Base-by-base conservation (phyloP, 1,284 basidiomycete genomes). In the Cryptococcus maquisensis region DNA sequence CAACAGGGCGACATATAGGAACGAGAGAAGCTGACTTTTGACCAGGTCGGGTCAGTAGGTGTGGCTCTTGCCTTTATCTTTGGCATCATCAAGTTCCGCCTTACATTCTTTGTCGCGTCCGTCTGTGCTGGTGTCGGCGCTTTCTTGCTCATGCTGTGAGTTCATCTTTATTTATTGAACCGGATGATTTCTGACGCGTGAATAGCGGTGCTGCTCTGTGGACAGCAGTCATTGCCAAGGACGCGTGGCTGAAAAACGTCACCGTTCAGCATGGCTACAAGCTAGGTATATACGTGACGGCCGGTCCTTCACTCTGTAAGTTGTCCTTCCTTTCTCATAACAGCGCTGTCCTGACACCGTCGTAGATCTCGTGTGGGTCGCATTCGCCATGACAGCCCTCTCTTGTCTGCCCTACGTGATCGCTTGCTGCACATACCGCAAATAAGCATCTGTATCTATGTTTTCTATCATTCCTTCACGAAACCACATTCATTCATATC, bases 391-490 rank as follows among this genome's bases (percentile, higher is more conserved):
- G 37, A 64, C 69, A 49, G 56, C 68, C 8, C 62, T 77, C 26
- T 65, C 72, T 16, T 63, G 72, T 43, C 38, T 67, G n/a, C 75
- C 75, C 21, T 77, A 76, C 67, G 65, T 71, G 24, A 66, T 76
- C 41, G 69, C 73, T 40, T 74, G 69, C 59, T 71, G 65, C 53
- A 75, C 74, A 9, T 76, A 66, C 61, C 62, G 71, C 51, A 63
- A 65, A 54, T 65, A 57, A 48, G 40, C 13, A 28, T 12, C 15
- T 7, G n/a, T 40, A 9, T 16, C 21, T n/a, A n/a, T 38, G 13
- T 38, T 40, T 40, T n/a, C 39, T 3, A 12, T 40, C 39, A 40
- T 40, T 40, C 39, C 7, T n/a, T n/a, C 3, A 40, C 39, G 28
- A 32, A 32, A 32, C 28, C 28, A 16, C 39, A 9, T 21, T 40